These are phyloP conservation scores for Alternaria metachromatica DNA, from an alignment of 2,329 filamentous ascomycete genomes.

Conservation along the genomic window DNA sequence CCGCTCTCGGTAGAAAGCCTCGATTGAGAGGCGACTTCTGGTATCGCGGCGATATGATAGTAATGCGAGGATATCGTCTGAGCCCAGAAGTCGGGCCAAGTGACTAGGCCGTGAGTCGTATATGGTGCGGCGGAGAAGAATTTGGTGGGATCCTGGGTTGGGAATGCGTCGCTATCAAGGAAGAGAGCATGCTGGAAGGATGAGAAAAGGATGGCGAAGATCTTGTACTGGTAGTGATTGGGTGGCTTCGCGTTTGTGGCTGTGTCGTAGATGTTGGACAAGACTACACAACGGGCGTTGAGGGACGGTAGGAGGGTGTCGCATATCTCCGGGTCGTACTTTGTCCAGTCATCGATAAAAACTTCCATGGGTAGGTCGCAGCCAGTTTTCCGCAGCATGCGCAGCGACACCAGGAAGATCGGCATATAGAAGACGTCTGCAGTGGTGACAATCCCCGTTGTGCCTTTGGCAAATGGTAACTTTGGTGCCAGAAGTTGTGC, in stretches of 20 bases:
- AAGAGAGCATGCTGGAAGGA: conserved; percentile 66
- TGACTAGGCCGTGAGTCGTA: conserved; percentile 59
- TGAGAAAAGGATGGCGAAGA: conserved; percentile 64
- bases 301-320: conserved; percentile 46
- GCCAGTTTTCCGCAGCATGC: conserved; percentile 60
- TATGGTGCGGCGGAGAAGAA: conserved; percentile 62
- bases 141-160: conserved; percentile 53
- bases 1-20: conserved; percentile 57
- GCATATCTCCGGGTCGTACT: conserved; percentile 51
- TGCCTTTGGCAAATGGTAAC: conserved; percentile 49
- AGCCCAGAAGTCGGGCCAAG: conserved; percentile 65
- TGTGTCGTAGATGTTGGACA: conserved; percentile 34
- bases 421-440: conserved; percentile 58
- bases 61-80: conserved; percentile 53
- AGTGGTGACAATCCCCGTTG: conserved; percentile 60
- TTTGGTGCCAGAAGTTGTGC: conserved; percentile 28
- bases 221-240: conserved; percentile 61
- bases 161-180: conserved; percentile 65
- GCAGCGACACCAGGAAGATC: conserved; percentile 58
- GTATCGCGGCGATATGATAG: conserved; percentile 54
- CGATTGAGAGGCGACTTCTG: conserved; percentile 35
- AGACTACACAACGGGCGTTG: conserved; percentile 49
- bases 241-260: conserved; percentile 18
- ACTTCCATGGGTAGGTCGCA: conserved; percentile 59
- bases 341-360: conserved; percentile 46